These are phyloP conservation scores for Calonectria crousiana DNA, from an alignment of 2,329 filamentous ascomycete genomes.

Conservation along the genomic window DNA sequence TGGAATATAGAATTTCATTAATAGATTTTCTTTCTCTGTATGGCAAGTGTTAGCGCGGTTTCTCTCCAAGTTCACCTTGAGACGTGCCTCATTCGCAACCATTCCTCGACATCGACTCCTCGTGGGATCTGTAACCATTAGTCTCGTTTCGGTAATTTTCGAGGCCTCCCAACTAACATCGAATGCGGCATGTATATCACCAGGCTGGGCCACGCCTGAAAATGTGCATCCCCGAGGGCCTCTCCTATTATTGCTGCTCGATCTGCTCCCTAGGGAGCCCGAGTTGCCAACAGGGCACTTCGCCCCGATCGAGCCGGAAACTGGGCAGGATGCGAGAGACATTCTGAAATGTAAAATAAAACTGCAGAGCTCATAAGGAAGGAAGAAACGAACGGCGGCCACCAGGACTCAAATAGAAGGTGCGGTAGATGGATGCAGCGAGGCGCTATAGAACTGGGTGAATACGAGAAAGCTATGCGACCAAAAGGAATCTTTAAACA, in stretches of 20 bases:
- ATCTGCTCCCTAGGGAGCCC: slow-evolving; percentile 6
- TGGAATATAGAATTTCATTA: slow-evolving; percentile 61
- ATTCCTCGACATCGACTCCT: slow-evolving; percentile 59
- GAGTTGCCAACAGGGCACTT: slow-evolving; percentile 34
- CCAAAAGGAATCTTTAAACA: background rate
- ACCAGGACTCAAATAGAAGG: slow-evolving; percentile 29
- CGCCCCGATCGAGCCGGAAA: slow-evolving; percentile 46
- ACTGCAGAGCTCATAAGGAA: background rate
- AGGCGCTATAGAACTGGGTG: no score
- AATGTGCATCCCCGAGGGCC: slow-evolving; percentile 35
- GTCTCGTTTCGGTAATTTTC: fast-evolving
- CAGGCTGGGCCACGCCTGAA: slow-evolving; percentile 31
- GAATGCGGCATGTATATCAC: slow-evolving; percentile 38
- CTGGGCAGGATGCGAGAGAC: slow-evolving; percentile 48
- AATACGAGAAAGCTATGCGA: background rate
- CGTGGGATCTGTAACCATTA: slow-evolving; percentile 53
- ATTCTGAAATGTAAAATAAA: slow-evolving; percentile 30
- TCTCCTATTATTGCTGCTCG: slow-evolving; percentile 5
- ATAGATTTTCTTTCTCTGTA: slow-evolving; percentile 58
- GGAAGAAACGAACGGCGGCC: slow-evolving; percentile 10
- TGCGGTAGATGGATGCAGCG: background rate
- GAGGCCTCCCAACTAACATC: slow-evolving; percentile 17
- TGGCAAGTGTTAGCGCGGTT: background rate
- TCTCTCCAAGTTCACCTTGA: background rate
- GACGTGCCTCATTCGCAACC: slow-evolving; percentile 54